Percentiles rank a stretch among this genome's conserved stretches.
phyloP scores from a whole-genome alignment of 768 basidiomycete genomes.

The Tulasnella sp. region DNA sequence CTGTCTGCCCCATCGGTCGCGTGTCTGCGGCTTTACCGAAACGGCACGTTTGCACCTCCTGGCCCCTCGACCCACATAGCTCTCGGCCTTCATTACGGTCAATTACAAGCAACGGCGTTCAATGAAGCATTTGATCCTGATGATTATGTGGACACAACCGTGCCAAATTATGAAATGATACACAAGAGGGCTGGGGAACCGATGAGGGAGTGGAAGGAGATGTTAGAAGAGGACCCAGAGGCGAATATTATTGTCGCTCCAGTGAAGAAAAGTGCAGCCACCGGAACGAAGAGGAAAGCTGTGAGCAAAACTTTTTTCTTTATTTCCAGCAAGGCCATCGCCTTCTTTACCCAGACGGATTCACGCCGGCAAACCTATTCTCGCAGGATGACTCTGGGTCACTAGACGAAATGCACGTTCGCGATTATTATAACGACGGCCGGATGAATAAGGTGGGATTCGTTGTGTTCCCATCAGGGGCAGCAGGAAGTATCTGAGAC shows the following conservation, averaged over 20 bases:
- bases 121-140: conserved; percentile 79
- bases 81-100: conserved; percentile 81
- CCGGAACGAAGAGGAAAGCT: conserved; percentile 67
- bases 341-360: neutral
- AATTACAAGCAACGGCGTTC: conserved; percentile 89
- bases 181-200: conserved; percentile 62
- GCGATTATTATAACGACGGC: conserved; percentile 59
- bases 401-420: conserved; percentile 70
- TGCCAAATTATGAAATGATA: conserved; percentile 72
- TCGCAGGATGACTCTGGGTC: conserved; percentile 28
- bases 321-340: neutral
- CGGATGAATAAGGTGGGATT: conserved; percentile 60
- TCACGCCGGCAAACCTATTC: neutral
- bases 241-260: conserved; percentile 49
- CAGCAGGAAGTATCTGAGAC: neutral
- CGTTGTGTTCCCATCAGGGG: neutral
- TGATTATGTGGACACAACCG: conserved; percentile 75
- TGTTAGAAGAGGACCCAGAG: conserved; percentile 60
- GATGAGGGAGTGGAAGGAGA: conserved; percentile 67
- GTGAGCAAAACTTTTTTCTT: conserved; percentile 44
- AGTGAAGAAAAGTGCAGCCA: conserved; percentile 33
- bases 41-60: neutral
- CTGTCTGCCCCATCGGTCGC: conserved; percentile 33
- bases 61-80: conserved; percentile 44
- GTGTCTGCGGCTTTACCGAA: conserved; percentile 22